Percentiles rank a stretch among this genome's conserved stretches.
phyloP scores from a whole-genome alignment of 345 rosid species.

The Nasturtium officinale region DNA sequence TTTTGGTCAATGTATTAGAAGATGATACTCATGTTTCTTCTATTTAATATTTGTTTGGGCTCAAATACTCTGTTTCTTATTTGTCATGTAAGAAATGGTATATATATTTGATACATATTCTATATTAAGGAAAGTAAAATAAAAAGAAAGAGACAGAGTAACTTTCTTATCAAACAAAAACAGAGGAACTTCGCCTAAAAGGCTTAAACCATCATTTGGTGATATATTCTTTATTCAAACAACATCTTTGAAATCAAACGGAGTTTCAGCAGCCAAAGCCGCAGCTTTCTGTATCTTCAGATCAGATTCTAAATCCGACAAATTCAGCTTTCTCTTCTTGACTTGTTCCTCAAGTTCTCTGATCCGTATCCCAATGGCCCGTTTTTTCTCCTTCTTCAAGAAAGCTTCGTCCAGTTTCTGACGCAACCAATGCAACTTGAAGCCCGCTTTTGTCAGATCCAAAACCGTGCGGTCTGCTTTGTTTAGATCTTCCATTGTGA shows the following conservation, averaged over 20 bases:
- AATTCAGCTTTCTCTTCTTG: conserved; percentile 32
- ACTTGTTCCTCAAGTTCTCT: conserved; percentile 39
- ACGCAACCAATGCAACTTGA: conserved; percentile 40
- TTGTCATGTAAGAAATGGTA: no score
- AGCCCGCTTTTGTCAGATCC: conserved; percentile 42
- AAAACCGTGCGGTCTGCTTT: conserved; percentile 36
- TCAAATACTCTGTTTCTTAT: no score
- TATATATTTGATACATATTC: no score
- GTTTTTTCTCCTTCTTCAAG: conserved; percentile 39
- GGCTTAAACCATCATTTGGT: background rate
- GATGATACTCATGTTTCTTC: no score
- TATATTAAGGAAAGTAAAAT: no score
- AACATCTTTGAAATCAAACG: conserved; percentile 28
- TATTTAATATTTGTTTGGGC: no score
- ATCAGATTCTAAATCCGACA: conserved; percentile 38
- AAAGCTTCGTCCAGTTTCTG: conserved; percentile 39
- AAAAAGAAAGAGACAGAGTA: no score
- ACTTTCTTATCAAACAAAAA: background rate
- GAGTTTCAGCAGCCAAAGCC: conserved; percentile 26
- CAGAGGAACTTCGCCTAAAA: background rate
- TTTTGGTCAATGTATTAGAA: no score
- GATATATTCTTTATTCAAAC: conserved; percentile 13
- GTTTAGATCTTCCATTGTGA: conserved; percentile 29
- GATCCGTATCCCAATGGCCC: conserved; percentile 6
- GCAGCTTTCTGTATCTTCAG: conserved; percentile 33